Base-by-base conservation (phyloP, 768 basidiomycete genomes). In the Mycena belliarum region DNA sequence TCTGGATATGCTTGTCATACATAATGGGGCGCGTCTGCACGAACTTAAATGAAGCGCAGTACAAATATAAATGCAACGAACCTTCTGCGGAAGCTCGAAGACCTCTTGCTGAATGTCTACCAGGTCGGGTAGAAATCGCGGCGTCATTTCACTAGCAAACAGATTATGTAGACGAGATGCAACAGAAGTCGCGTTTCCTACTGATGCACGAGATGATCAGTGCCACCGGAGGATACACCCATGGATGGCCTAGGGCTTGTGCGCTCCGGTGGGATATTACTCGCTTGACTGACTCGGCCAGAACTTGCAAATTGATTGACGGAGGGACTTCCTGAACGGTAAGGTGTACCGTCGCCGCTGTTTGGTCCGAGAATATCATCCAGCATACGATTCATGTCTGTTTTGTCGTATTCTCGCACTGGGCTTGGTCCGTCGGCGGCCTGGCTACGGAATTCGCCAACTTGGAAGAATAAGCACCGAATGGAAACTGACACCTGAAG, bases 81-180 rank as follows among this genome's bases (percentile, higher is more conserved):
- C 94, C 77, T 89, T 93, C 66, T 89, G 86, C 3, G 94, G 94
- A 12, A 95, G 75, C 65, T 95, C 94, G 64, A 93, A 96, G 6
- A 97, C 75, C 68, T 97, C 95, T 66, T 93, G 87, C 62, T 94
- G 91, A 18, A 91, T 80, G 63, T 96, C 92, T 48, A 96, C 83
- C n/a, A 94, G 79, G 67, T 93, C 91, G n/a, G 83, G 82, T 41
- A 85, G 76, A 28, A 82, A 78, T 41, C 89, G 80, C 12, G 87
- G 85, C 6, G 82, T 85, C 66, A 91, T 76, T 43, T 76, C 76
- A 55, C 88, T 91, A 60, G 9, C 29, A 32, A 16, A 57, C 62
- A 25, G 14, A 50, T 50, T 44, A 61, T 41, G 48, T n/a, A 48
- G 23, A 8, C 16, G 24, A 24, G 43, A 52, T 11, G 33, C 38